phyloP scores from a whole-genome alignment of 495 filamentous ascomycete genomes.

The Aspergillus asperescens region DNA sequence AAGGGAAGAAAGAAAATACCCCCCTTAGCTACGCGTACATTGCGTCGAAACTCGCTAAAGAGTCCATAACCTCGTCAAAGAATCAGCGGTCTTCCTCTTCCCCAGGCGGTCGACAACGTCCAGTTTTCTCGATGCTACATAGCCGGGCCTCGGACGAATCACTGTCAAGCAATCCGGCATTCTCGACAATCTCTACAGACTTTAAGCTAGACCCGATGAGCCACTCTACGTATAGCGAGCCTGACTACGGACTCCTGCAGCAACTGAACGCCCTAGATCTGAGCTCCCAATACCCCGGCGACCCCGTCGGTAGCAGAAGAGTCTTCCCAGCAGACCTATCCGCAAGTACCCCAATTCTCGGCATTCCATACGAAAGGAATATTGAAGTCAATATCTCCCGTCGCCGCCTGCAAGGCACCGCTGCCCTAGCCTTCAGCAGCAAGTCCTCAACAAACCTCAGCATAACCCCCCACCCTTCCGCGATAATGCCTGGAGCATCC shows the following conservation, averaged over 20 bases:
- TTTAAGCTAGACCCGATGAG: constrained; percentile 24
- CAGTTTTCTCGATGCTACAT: constrained; percentile 16
- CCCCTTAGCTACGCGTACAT: constrained; percentile 27
- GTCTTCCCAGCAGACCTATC: constrained; percentile 23
- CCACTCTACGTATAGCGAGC: constrained; percentile 38
- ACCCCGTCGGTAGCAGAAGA: constrained; percentile 12
- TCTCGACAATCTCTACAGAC: constrained; percentile 35
- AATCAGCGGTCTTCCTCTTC: constrained; percentile 24
- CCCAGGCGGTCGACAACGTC: constrained; percentile 15
- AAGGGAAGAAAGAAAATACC: constrained; percentile 26
- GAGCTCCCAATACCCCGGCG: constrained; percentile 23
- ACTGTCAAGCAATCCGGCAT: constrained; percentile 24
- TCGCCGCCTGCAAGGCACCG: neutral
- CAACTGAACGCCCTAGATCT: constrained; percentile 22
- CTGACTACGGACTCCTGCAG: constrained; percentile 20
- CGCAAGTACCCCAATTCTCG: constrained; percentile 25
- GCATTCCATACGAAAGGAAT: constrained; percentile 30
- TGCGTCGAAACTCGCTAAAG: constrained; percentile 21
- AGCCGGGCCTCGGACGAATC: constrained; percentile 36
- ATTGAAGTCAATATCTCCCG: constrained; percentile 19
- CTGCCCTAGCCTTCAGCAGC: neutral
- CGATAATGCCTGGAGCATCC: constrained; percentile 35
- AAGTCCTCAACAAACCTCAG: constrained; percentile 7
- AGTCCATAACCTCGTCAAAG: constrained; percentile 14
- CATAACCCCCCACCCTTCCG: constrained; percentile 33